Evolutionary conservation across 2,329 filamentous ascomycete species (phyloP), one percentile per base, ranked within the genome.

Genomic region (Aurifilum marmelostoma): DNA sequence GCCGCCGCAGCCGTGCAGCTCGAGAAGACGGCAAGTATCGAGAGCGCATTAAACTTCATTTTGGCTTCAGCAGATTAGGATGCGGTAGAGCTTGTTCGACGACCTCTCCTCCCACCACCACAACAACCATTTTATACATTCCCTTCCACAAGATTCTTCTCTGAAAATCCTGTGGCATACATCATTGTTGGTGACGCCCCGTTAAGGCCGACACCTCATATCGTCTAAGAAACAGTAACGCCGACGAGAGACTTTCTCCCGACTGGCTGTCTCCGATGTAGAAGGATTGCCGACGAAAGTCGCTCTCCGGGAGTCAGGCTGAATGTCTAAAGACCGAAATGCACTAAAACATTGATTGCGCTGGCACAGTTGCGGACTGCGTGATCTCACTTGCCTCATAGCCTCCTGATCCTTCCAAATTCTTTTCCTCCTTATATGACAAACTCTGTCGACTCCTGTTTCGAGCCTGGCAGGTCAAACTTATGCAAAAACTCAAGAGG

Each of bases 11-110:
- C 59, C 29, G 12, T 37, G 43, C 39, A 60, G 16, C 11, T 43
- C 18, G 54, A 67, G 37, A 67, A 32, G 24, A 66, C 27, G 32
- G 18, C 50, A 18, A 67, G 37, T 34, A 43, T 21, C 16, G 65
- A 21, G 11, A 50, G 21, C n/a, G 37, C 27, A 47, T 4, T 47
- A 29, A 21, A 27, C 21, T 61, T 52, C 67, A 68, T 68, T 24
- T 32, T 12, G 43, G 9, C 43, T n/a, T 37, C 43, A 9, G 16
- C 37, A 37, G 39, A 16, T 18, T 18, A 7, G 29, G 56, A 16
- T 37, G 21, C 37, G 18, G 27, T 16, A 64, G 21, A 18, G 11
- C 21, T 18, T 47, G 52, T 18, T 52, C 52, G 24, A 29, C 18
- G 12, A 32, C 27, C 32, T 37, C 2, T 11, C 29, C 18, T 59